phyloP scores from a whole-genome alignment of 441 rosid species.

The Rhodomyrtus psidioides region DNA sequence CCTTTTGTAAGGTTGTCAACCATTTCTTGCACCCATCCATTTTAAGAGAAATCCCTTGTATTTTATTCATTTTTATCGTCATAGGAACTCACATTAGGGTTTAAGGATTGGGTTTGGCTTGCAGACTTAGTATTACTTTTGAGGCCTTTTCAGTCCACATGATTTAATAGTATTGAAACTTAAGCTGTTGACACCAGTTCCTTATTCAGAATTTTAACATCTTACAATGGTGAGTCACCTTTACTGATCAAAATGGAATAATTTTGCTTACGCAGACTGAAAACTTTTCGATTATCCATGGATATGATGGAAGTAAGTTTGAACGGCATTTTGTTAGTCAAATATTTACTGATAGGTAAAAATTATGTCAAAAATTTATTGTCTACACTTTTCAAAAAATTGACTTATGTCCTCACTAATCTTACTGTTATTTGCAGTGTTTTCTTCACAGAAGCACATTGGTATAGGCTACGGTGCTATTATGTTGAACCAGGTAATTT shows the following conservation, averaged over 20 bases:
- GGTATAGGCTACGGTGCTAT: constrained; percentile 34
- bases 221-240: not conserved
- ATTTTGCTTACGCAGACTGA: constrained; percentile 43
- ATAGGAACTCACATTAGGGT: not conserved
- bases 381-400: not conserved
- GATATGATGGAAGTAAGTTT: constrained; percentile 57
- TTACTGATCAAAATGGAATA: not conserved
- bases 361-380: not conserved
- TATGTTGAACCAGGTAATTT: constrained; percentile 54
- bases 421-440: constrained; percentile 30
- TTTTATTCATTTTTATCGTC: not conserved
- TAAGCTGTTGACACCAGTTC: not conserved
- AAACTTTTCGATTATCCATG: constrained; percentile 58
- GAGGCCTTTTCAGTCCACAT: not conserved
- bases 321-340: constrained; percentile 48
- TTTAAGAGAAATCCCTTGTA: not conserved
- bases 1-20: constrained; percentile 75
- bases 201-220: not conserved
- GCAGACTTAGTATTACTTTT: not conserved
- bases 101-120: not conserved
- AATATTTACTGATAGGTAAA: constrained; percentile 39
- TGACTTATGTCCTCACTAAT: not conserved
- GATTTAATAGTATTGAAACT: not conserved
- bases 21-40: not conserved
- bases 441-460: constrained; percentile 12